Evolutionary conservation across 2,329 filamentous ascomycete genomes (phyloP), one percentile per base, ranked within the genome.

Genomic region (Talaromyces sp.): DNA sequence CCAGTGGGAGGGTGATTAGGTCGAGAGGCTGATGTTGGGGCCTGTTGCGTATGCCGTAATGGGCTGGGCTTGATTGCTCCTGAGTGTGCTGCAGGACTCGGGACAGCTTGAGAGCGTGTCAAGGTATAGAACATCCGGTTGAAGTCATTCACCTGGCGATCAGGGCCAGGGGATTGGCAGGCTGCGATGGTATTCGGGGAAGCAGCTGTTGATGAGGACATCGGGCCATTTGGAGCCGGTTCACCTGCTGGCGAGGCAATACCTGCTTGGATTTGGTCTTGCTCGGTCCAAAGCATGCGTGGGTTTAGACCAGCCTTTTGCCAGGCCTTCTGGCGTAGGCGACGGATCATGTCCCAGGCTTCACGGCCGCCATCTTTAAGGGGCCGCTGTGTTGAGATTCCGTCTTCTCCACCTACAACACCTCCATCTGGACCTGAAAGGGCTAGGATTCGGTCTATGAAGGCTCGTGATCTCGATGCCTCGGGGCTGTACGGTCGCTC

Each of bases 271-370:
- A 75, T 65, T 61, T 79, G 76, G 22, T 74, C 74, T 44, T 75
- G 68, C 56, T 78, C 75, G 1, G 76, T 77, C 77, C 77, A 79
- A 11, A 78, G 65, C 24, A 75, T 68, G 19, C 72, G 65, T 0
- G 77, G 76, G 61, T 79, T 71, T 3, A 79, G 70, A 2, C 77
- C 76, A 10, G 75, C 76, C 56, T 75, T 77, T 54, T 77, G 73
- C 77, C 77, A 79, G 41, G 75, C 76, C 42, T 77, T 76, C 37
- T 76, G 72, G 3, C 77, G 75, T 17, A 79, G 67, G 14, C 75
- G 67, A 29, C 75, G 72, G 51, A 79, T 73, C 76, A 78, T 77
- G 43, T 75, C 72, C 76, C 76, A 79, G 10, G 76, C 76, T 64
- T 79, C 75, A 40, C 72, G 70, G n/a, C 76, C 77, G 14, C 76